phyloP scores from a whole-genome alignment of 257 asterid genomes.

The Solanum commersonii region DNA sequence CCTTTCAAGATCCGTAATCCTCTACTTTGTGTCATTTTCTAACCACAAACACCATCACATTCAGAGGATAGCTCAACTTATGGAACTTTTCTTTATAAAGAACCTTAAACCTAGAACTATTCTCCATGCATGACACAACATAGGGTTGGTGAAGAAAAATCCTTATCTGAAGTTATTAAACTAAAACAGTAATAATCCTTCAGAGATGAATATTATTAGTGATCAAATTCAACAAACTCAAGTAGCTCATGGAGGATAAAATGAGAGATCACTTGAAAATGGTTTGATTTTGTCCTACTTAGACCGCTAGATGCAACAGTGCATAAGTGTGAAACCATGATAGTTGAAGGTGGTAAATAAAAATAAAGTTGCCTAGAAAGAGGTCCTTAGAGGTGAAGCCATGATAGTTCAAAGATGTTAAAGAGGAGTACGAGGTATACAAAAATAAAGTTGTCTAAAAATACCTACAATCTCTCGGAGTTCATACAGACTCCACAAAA shows the following conservation, averaged over 20 bases:
- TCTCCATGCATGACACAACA: neutral
- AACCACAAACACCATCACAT: neutral
- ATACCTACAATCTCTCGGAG: neutral
- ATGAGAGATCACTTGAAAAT: neutral
- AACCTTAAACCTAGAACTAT: neutral
- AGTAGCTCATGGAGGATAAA: neutral
- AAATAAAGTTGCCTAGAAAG: neutral
- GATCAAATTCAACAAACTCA: neutral
- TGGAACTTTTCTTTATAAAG: neutral
- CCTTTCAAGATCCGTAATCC: neutral
- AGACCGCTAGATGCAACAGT: neutral
- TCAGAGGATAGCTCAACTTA: neutral
- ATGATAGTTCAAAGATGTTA: neutral
- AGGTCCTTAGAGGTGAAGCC: neutral
- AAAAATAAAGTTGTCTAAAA: neutral
- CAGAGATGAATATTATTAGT: neutral
- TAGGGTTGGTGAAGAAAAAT: neutral
- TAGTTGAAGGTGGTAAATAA: neutral
- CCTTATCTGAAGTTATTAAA: neutral
- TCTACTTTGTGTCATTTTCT: neutral
- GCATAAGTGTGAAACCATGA: neutral
- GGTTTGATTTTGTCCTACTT: neutral
- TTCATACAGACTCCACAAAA: neutral
- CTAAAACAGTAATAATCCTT: neutral
- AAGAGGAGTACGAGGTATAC: neutral